A percentile compares a stretch with the other conserved stretches of the same genome.
Conservation (phyloP, 257 asterid species). For the Forsythia suspensa region DNA sequence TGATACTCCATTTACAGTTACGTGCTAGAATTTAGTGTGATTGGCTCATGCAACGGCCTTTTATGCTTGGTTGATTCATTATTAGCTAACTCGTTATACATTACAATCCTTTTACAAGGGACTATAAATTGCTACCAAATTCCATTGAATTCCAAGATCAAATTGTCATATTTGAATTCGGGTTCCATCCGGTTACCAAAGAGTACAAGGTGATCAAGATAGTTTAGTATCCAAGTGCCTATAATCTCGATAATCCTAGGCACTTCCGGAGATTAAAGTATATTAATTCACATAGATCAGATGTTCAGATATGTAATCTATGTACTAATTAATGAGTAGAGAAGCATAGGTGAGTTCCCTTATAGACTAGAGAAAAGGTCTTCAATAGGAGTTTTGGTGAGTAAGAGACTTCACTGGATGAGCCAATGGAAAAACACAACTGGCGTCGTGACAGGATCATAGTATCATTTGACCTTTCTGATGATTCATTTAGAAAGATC, state of each 20-base stretch:
- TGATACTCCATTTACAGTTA: slow-evolving; percentile 15
- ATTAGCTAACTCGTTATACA: neutral
- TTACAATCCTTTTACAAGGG: slow-evolving; percentile 37
- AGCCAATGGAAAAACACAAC: neutral
- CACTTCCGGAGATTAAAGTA: too few relatives aligned
- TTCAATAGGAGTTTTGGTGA: slow-evolving; percentile 19
- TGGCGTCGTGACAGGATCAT: neutral
- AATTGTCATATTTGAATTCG: slow-evolving; percentile 27
- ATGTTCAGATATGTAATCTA: slow-evolving; percentile 29
- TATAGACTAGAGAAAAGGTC: slow-evolving; percentile 29
- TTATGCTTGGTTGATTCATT: slow-evolving; percentile 18
- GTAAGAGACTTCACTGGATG: slow-evolving; percentile 43
- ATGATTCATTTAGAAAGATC: slow-evolving; percentile 30
- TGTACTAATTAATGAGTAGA: slow-evolving; percentile 28
- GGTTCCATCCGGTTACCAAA: slow-evolving; percentile 18
- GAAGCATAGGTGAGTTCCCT: slow-evolving; percentile 23
- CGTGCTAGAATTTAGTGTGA: slow-evolving; percentile 17
- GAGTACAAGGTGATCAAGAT: too few relatives aligned
- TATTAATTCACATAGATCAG: slow-evolving; percentile 9
- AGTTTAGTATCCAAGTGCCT: too few relatives aligned
- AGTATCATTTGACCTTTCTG: slow-evolving; percentile 27
- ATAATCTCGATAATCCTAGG: too few relatives aligned
- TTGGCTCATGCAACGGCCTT: slow-evolving; percentile 31
- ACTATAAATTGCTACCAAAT: slow-evolving; percentile 19
- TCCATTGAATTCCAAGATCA: slow-evolving; percentile 15